A percentile compares a stretch with the other conserved stretches of the same genome.
Evolutionary conservation across 352 stramenopile species (phyloP).

Genomic region (Phytophthora europaea): DNA sequence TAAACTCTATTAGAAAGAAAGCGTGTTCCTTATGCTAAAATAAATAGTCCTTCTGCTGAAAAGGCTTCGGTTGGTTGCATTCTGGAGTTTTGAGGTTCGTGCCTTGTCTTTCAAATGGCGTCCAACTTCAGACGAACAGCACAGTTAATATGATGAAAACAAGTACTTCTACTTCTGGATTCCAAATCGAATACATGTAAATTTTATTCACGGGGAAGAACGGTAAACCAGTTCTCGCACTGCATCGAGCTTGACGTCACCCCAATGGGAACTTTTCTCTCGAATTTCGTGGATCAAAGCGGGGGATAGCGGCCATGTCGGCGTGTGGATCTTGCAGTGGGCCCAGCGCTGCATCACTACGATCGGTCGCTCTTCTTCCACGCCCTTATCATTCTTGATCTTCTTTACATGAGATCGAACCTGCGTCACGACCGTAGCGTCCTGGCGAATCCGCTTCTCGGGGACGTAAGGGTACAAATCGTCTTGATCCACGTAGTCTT

Average conservation of each 20-base stretch:
- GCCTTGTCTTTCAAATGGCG: no score
- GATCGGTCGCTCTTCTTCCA: conserved; percentile 29
- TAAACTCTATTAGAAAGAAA: no score
- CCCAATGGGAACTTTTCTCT: conserved; percentile 51
- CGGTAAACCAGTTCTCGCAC: conserved; percentile 35
- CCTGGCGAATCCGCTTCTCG: conserved; percentile 36
- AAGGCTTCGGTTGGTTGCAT: no score
- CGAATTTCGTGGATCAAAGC: conserved; percentile 45
- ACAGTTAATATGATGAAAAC: no score
- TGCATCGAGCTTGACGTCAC: conserved; percentile 48
- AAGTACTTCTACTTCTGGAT: no score
- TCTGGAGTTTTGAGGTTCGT: no score
- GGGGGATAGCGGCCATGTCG: conserved; percentile 22
- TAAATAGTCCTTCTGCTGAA: no score
- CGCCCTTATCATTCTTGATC: conserved; percentile 8
- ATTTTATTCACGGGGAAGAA: background rate
- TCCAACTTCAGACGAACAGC: no score
- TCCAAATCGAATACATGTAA: no score
- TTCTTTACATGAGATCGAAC: conserved; percentile 28
- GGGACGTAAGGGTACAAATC: conserved; percentile 46
- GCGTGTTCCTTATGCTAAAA: no score
- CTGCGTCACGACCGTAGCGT: conserved; percentile 37
- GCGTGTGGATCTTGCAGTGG: conserved; percentile 26
- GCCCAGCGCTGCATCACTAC: conserved; percentile 37
- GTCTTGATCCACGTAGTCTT: conserved; percentile 48